Evolutionary conservation across 1,284 basidiomycete genomes (phyloP), one percentile per base, ranked within the genome.

Genomic region (Tilletiaria anomala): DNA sequence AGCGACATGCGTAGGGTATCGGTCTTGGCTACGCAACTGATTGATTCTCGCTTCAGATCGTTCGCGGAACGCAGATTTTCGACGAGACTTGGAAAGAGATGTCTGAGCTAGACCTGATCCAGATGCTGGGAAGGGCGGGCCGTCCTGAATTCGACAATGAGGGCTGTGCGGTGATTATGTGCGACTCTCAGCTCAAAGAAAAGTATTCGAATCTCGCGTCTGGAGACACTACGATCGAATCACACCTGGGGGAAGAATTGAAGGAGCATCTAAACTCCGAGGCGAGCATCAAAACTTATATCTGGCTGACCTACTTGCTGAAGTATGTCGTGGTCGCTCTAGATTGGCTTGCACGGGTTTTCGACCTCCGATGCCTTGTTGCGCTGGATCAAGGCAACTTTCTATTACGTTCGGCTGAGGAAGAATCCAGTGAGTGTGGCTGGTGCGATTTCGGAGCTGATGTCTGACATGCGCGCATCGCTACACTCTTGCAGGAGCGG

Each of bases 111-210:
- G 56, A 59, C 32, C 20, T 61, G 11, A 48, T 60, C 12, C 59
- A 61, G 80, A 87, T 67, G 85, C 85, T 72, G 50, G 73, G 73
- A 0, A 59, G 73, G 26, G 70, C 93, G 73, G 91, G 89, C 5
- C 75, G 91, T 16, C 89, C 91, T 12, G 88, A 94, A 67, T 96
- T 84, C 60, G 88, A 85, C 78, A 58, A 43, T 47, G 46, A 46
- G 3, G 62, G 67, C 38, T 46, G 62, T 6, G 51, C 53, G 10
- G 57, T 60, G 14, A 51, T 61, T 43, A 53, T 61, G 50, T 56
- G 54, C n/a, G 57, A 59, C 36, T 37, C 54, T 12, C 42, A 45
- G 4, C 41, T 44, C 19, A 52, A 50, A 34, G 39, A 49, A n/a
- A 39, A 11, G 38, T 58, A 52, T n/a, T 40, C 40, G 12, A 47